Percentiles rank a stretch among this genome's conserved stretches.
Evolutionary conservation across 2,329 filamentous ascomycete genomes (phyloP).

Genomic region (Colletotrichum sp.): DNA sequence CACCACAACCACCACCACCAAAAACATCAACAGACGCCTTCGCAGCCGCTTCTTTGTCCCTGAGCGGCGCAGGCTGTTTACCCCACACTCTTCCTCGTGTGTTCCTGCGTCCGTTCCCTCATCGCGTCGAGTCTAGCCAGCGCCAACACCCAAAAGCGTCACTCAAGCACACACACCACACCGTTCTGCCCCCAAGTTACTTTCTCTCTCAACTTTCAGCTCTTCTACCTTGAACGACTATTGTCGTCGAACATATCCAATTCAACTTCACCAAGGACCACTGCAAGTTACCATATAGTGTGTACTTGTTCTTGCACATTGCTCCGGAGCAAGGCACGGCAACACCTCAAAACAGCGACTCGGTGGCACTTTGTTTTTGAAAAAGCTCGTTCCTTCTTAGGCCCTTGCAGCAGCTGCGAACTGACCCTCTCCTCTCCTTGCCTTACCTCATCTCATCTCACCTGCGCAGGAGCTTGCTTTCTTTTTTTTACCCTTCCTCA

Average conservation of each 20-base stretch:
- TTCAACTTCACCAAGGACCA: background rate
- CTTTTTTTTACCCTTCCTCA: background rate
- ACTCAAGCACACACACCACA: background rate
- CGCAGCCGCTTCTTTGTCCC: background rate
- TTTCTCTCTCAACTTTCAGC: background rate
- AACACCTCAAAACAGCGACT: background rate
- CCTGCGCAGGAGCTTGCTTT: background rate
- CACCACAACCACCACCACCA: background rate
- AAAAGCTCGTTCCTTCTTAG: background rate
- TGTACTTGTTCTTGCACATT: background rate
- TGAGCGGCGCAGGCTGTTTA: background rate
- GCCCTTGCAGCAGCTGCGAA: background rate
- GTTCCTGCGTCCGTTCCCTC: background rate
- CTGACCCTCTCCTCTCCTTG: background rate
- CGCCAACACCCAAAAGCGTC: background rate
- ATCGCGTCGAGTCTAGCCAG: background rate
- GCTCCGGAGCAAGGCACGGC: background rate
- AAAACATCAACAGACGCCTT: background rate
- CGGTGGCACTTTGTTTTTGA: background rate
- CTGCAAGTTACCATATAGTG: background rate
- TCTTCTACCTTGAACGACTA: background rate
- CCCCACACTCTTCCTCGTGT: conserved; percentile 18
- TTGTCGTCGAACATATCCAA: background rate
- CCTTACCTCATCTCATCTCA: background rate
- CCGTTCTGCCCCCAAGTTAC: background rate